Percentiles rank a stretch among this genome's conserved stretches.
Evolutionary conservation across 257 asterid species (phyloP).

Genomic region (Asclepias syriaca): DNA sequence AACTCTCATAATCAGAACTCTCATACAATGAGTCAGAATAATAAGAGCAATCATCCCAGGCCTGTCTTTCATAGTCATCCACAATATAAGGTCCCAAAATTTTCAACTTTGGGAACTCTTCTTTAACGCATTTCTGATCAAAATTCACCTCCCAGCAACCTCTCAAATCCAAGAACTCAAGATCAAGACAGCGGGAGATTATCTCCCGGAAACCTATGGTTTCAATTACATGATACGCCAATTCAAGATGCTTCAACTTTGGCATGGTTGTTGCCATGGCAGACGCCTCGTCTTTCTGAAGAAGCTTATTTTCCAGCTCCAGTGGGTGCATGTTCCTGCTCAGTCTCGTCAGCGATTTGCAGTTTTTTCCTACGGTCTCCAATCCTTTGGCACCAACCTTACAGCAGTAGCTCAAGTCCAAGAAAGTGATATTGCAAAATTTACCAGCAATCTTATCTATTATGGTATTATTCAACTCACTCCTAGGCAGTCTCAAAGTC

Average conservation of each 20-base stretch:
- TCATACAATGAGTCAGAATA: constrained; percentile 28
- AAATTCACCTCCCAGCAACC: constrained; percentile 52
- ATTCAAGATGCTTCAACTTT: constrained; percentile 39
- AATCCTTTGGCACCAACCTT: constrained; percentile 27
- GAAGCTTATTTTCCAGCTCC: constrained; percentile 25
- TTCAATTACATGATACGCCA: constrained; percentile 31
- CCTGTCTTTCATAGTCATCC: constrained; percentile 32
- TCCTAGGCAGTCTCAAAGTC: constrained; percentile 30
- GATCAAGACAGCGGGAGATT: constrained; percentile 22
- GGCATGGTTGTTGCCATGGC: constrained; percentile 38
- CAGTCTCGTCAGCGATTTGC: constrained; percentile 25
- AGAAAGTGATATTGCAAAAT: constrained; percentile 25
- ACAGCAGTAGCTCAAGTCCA: constrained; percentile 39
- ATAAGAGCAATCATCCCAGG: constrained; percentile 38
- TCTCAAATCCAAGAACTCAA: constrained; percentile 31
- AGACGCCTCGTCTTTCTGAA: constrained; percentile 38
- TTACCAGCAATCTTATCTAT: constrained; percentile 26
- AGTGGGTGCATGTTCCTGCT: constrained; percentile 38
- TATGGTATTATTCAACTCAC: constrained; percentile 21
- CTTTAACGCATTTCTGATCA: constrained; percentile 32
- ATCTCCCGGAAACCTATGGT: constrained; percentile 25
- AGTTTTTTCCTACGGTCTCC: constrained; percentile 29
- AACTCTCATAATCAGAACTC: constrained; percentile 26
- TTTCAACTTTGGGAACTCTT: constrained; percentile 29
- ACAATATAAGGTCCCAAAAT: constrained; percentile 38